These are phyloP conservation scores for Trichoderma sp. DNA, from an alignment of 2,329 filamentous ascomycete species.

Conservation along the genomic window DNA sequence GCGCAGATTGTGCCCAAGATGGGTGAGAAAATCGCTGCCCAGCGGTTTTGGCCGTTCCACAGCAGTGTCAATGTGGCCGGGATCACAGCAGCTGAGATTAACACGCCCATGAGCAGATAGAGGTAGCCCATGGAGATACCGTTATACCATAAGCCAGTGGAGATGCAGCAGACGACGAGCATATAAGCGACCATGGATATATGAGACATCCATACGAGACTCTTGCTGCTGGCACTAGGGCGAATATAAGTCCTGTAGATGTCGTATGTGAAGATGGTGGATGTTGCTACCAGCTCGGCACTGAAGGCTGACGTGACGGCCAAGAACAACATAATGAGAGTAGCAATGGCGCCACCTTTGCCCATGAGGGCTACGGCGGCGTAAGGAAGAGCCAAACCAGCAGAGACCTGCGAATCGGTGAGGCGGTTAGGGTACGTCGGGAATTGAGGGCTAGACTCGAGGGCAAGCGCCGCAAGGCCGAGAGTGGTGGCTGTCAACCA, in stretches of 20 bases:
- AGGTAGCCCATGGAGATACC: slow-evolving; percentile 86
- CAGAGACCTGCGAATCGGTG: slow-evolving; percentile 69
- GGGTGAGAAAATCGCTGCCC: slow-evolving; percentile 66
- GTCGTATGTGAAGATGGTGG: slow-evolving; percentile 83
- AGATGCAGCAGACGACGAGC: slow-evolving; percentile 73
- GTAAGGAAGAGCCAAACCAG: slow-evolving; percentile 80
- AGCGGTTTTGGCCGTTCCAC: slow-evolving; percentile 76
- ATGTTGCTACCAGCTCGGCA: slow-evolving; percentile 82
- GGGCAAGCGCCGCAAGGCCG: slow-evolving; percentile 75
- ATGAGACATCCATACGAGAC: slow-evolving; percentile 78
- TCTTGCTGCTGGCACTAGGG: slow-evolving; percentile 69
- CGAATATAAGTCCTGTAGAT: slow-evolving; percentile 86
- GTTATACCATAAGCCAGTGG: slow-evolving; percentile 69
- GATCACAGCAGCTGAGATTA: slow-evolving; percentile 82
- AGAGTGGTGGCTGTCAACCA: slow-evolving; percentile 88
- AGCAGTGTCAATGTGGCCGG: slow-evolving; percentile 77
- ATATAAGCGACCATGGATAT: slow-evolving; percentile 68
- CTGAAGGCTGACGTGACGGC: slow-evolving; percentile 83
- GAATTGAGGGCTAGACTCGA: slow-evolving; percentile 71
- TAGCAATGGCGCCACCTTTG: slow-evolving; percentile 74
- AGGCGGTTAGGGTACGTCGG: slow-evolving; percentile 73
- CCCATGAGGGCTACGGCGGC: slow-evolving; percentile 82
- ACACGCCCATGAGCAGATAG: slow-evolving; percentile 87
- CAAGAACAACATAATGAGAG: slow-evolving; percentile 82
- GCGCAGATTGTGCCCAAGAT: slow-evolving; percentile 65